These are phyloP conservation scores for Gastrolobium villosum DNA, from an alignment of 306 rosid species.

Conservation along the genomic window DNA sequence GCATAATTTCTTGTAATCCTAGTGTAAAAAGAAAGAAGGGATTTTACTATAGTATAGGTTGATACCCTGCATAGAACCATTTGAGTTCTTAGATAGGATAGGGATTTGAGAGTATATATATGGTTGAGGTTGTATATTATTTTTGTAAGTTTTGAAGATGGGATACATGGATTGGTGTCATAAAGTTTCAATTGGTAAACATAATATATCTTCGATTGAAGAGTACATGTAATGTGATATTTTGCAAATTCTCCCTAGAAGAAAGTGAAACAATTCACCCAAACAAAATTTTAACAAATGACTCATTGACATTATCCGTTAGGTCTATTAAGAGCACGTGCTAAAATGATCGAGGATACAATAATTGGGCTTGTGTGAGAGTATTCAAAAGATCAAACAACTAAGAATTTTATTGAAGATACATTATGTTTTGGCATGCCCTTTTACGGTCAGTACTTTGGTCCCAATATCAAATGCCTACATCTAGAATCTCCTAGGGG, in stretches of 20 bases:
- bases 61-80: conserved; percentile 80
- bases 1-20: conserved; percentile 52
- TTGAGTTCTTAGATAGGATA: conserved; percentile 73
- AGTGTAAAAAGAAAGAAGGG: conserved; percentile 84
- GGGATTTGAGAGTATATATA: conserved; percentile 75
- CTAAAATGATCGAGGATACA: too few relatives aligned
- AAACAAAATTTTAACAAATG: too few relatives aligned
- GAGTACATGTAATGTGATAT: conserved; percentile 38
- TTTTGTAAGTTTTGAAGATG: conserved; percentile 78
- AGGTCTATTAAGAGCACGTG: too few relatives aligned
- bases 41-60: conserved; percentile 81
- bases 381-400: too few relatives aligned
- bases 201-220: conserved; percentile 61
- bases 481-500: too few relatives aligned
- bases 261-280: not conserved
- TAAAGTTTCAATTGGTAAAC: conserved; percentile 63
- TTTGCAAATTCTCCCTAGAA: conserved; percentile 12
- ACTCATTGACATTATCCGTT: too few relatives aligned
- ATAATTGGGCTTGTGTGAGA: too few relatives aligned
- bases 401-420: too few relatives aligned
- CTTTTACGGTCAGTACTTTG: too few relatives aligned
- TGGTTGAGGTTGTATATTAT: conserved; percentile 93
- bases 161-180: conserved; percentile 76
- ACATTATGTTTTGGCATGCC: too few relatives aligned
- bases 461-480: too few relatives aligned